Base-by-base conservation (phyloP, 192 early-diverging fungal species). In the Coemansia sp. region DNA sequence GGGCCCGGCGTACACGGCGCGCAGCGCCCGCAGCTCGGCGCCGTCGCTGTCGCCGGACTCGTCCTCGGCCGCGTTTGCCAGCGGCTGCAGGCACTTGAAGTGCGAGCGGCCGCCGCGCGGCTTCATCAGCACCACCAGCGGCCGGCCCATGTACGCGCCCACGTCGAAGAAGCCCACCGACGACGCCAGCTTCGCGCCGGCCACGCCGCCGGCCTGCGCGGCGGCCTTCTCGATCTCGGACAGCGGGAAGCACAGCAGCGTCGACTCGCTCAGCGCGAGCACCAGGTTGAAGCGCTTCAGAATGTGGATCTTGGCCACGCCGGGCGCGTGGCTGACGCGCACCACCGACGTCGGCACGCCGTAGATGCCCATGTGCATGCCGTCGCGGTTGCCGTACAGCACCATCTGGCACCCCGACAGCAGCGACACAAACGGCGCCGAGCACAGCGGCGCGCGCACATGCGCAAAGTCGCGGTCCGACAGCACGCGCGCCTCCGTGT, bases 11-110 rank as follows among this genome's bases (percentile, higher is more conserved):
- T 69, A 75, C 14, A 75, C 72, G 6, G 50, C 28, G 50, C 72
- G 72, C 38, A 64, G 52, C 8, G 58, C 42, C n/a, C n/a, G n/a
- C n/a, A n/a, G n/a, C 4, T 43, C 40, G 29, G 58, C 39, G 28
- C 4, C 25, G 21, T 35, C 39, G 17, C 15, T 15, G 25, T 55
- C 53, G 12, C 45, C 41, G 20, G 6, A 4, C 23, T 34, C 9
- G 34, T 51, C 10, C 2, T 7, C 34, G 3, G 26, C 20, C n/a
- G n/a, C n/a, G n/a, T n/a, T 22, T 3, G 47, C 43, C 12, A 55
- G 53, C 2, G 74, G 74, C 63, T 71, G 74, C 9, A 77, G 70
- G 44, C 74, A 77, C 56, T 71, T 77, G 53, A 77, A 71, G n/a
- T 70, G 67, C 27, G 74, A 77, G 55, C 55, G 57, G 45, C 74